Conservation (phyloP, 768 basidiomycete species). For the Suillus fuscotomentosus region DNA sequence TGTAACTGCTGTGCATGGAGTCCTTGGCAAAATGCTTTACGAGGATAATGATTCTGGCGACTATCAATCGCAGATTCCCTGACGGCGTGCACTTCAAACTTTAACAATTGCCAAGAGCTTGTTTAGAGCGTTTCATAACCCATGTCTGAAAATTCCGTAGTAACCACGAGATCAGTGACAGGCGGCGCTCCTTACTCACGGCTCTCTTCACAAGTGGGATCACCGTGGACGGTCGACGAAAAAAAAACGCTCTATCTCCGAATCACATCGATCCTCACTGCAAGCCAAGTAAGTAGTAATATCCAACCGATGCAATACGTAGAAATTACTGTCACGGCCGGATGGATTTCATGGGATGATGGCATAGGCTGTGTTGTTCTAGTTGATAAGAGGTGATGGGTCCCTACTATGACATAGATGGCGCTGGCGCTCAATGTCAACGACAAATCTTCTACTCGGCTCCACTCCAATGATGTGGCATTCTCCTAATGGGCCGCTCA, state of each 20-base stretch:
- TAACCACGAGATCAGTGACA: constrained; percentile 4
- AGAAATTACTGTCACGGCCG: too few relatives aligned
- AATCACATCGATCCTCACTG: not conserved
- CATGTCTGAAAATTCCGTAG: constrained; percentile 4
- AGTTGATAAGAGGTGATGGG: not conserved
- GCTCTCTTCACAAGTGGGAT: not conserved
- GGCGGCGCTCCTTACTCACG: constrained; percentile 1
- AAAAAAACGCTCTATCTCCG: constrained; percentile 1
- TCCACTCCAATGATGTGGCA: constrained; percentile 10
- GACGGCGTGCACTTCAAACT: constrained; percentile 5
- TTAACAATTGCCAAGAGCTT: not conserved
- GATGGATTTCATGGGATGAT: not conserved
- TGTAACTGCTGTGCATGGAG: constrained; percentile 5
- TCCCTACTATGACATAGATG: not conserved
- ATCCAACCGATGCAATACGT: not conserved
- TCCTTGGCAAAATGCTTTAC: not conserved
- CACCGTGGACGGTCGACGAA: not conserved
- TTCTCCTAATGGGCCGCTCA: constrained; percentile 18
- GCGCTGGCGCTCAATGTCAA: not conserved
- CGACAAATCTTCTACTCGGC: constrained; percentile 17
- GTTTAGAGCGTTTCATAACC: not conserved
- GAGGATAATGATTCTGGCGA: constrained; percentile 3
- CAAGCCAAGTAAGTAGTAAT: not conserved
- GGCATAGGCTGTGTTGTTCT: not conserved
- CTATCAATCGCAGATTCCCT: constrained; percentile 2